Base-by-base conservation (phyloP, 2,329 filamentous ascomycete species). In the Hymenoscyphus infarciens region DNA sequence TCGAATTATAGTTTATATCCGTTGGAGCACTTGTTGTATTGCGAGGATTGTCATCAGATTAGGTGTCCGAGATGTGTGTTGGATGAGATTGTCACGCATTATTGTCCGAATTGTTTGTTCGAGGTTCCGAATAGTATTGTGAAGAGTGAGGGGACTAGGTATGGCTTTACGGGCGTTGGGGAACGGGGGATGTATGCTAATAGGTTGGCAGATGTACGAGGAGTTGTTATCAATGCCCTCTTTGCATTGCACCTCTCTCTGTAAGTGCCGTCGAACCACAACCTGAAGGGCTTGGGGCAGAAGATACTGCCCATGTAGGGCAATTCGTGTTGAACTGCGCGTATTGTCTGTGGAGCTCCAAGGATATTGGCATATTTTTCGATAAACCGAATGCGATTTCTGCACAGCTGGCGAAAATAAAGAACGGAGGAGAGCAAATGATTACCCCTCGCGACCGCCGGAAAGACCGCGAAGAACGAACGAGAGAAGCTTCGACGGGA, bases 1-100 rank as follows among this genome's bases (percentile, higher is more conserved):
- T 90, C 95, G 63, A 95, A 92, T 75, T 98, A 92, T 80, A 93
- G 92, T 68, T 82, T 99, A 35, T 97, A 94, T 73, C 94, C 95
- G 0, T 87, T 97, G 54, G 94, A 98, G 73, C 88, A 97, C 74
- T 84, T 99, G 29, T 83, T 98, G 49, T 99, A 96, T 79, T 99
- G 95, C 80, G 94, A 97, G 74, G 95, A 98, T 75, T 99, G 95
- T 76, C 92, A 96, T 74, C 90, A 97, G 76, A 96, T 98, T 66
- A 90, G 95, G 69, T 99, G 95, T 74, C 91, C 92, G 5, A 83
- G 92, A 78, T 99, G 95, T 73, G 90, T 96, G 60, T 85, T 88
- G 56, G 95, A 99, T 74, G 95, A 99, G 78, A 92, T 97, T 61
- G 87, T 96, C 56, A 95, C 91, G 60, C 97, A 92, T 82, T 99